Base-by-base conservation (phyloP, 441 rosid species). In the Gossypium davidsonii region DNA sequence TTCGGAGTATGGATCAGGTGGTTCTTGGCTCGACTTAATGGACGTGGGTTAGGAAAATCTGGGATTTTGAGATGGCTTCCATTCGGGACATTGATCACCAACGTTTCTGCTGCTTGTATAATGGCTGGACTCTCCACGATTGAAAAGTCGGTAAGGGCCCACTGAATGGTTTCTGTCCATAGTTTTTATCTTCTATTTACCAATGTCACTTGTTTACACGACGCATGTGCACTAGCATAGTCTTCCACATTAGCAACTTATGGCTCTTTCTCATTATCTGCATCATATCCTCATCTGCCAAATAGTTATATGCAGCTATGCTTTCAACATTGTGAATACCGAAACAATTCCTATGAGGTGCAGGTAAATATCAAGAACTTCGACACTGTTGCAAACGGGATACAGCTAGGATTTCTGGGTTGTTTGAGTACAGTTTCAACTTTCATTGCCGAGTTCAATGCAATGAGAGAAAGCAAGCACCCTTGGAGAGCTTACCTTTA, bases 341-440 rank as follows among this genome's bases (percentile, higher is more conserved):
- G 4, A 55, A 7, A 55, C 23, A 55, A 8, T 20, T 55, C 14
- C 8, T 55, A 21, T 56, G 28, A 3, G 61, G 34, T 57, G 61
- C 83, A 93, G 98, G 92, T 87, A 75, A n/a, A 82, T 53, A 84
- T 83, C 23, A 73, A 73, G 80, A 80, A 74, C 10, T 83, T 91
- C 72, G 67, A 80, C 70, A 88, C 88, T 0, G 77, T 90, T 56
- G 83, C 84, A 55, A 71, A 80, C 0, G 85, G 96, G 34, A 76
- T 90, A 79, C 90, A 94, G 76, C 79, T 94, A 1, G 99, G 99
- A 42, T 80, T 94, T 23, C 56, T 87, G 71, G 99, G 99, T 44
- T 91, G 99, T 83, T 77, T 94, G 18, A 91, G 99, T 71, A 94
- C 98, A 4, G 99, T 94, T 53, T 94, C 99, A 3, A 92, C 98